Conservation (phyloP, 2,329 filamentous ascomycete genomes). For the Aspergillus aculeatus region DNA sequence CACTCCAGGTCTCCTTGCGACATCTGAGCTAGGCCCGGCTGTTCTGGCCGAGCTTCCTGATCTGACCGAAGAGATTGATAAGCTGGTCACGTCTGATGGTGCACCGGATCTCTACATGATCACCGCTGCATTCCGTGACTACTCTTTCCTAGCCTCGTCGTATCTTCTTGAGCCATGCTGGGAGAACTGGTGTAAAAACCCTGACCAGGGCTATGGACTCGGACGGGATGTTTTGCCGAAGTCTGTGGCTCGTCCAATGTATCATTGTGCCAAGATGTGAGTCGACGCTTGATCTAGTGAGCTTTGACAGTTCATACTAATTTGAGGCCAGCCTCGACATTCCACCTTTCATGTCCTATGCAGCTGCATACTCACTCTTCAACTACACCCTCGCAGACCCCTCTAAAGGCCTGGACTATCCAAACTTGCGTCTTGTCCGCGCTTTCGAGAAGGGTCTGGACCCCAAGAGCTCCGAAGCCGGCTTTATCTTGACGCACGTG, state of each 20-base stretch:
- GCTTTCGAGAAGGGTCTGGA: slow-evolving; percentile 90
- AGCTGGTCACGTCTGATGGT: slow-evolving; percentile 52
- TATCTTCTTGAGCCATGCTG: slow-evolving; percentile 93
- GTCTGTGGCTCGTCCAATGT: slow-evolving; percentile 76
- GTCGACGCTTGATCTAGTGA: slow-evolving; percentile 37
- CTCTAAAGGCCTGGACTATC: slow-evolving; percentile 54
- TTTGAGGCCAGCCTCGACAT: slow-evolving; percentile 60
- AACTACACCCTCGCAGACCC: slow-evolving; percentile 62
- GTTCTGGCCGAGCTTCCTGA: slow-evolving; percentile 74
- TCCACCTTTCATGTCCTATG: slow-evolving; percentile 89
- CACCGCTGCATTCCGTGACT: slow-evolving; percentile 87
- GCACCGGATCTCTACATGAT: slow-evolving; percentile 71
- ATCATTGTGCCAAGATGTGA: slow-evolving; percentile 80
- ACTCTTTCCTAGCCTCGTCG: slow-evolving; percentile 84
- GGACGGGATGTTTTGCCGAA: slow-evolving; percentile 71
- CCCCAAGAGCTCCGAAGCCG: slow-evolving; percentile 82
- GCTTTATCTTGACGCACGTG: slow-evolving; percentile 93
- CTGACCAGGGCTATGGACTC: slow-evolving; percentile 72
- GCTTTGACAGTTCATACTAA: background rate
- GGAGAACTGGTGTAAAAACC: slow-evolving; percentile 59
- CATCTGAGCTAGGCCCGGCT: slow-evolving; percentile 70
- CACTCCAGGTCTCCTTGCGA: slow-evolving; percentile 72
- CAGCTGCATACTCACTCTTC: slow-evolving; percentile 62
- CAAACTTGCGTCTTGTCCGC: slow-evolving; percentile 76
- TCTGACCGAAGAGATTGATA: slow-evolving; percentile 69